Base-by-base conservation (phyloP, 441 rosid species). In the Kokia cookei region DNA sequence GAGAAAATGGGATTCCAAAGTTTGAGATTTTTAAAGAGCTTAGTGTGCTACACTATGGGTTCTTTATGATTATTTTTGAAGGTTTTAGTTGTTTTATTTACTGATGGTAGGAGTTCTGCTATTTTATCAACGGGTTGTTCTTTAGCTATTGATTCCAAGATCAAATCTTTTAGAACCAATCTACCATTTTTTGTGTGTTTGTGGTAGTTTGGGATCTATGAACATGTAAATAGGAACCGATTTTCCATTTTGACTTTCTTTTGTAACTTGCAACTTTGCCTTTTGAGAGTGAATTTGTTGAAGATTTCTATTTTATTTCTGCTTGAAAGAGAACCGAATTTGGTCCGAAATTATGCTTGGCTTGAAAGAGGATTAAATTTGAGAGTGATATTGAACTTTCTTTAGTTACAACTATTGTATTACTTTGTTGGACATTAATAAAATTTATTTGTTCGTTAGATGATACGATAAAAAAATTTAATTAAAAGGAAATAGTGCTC, bases 121-220 rank as follows among this genome's bases (percentile, higher is more conserved):
- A 15, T 54, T 19, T 64, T 17, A 32, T 32, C 15, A 64, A 62
- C 19, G 54, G 32, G 45, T 48, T 53, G 29, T 32, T 68, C 40
- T 53, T 29, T 14, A 40, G 64, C 37, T 40, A 12, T 51, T 9
- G 35, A 24, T 70, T 40, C 64, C 27, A 10, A 78, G 60, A 45
- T 64, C 47, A 71, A 75, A 69, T 24, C 13, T 11, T 65, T 43
- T 40, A 24, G 26, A 35, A 6, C 27, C 19, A 45, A 13, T 72
- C 62, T 50, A 35, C 60, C 35, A 55, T 22, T 45, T 7, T 68
- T 78, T 75, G 59, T n/a, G 48, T 29, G 43, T 75, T 64, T 19
- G 48, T 29, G 43, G 26, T 48, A 63, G 53, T 72, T 51, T 74
- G 47, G 73, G 57, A 60, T 32, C 77, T 69, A 19, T 22, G 14